Evolutionary conservation across 495 filamentous ascomycete species (phyloP).

Genomic region (Pyronema omphalodes): DNA sequence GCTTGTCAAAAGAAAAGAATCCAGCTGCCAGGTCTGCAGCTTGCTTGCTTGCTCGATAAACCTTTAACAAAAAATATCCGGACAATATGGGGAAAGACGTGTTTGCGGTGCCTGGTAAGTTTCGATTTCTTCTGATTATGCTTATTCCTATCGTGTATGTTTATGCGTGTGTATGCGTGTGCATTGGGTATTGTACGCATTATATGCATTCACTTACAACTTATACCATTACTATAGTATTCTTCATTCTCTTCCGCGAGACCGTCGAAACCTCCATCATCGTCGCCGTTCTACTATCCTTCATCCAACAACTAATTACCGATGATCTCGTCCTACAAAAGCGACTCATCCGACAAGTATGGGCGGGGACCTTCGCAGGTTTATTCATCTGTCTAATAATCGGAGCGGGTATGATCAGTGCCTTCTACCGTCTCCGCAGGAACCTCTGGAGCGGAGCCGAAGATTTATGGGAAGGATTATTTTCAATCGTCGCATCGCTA

Average conservation of each 20-base stretch:
- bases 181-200: no score
- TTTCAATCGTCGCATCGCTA: slow-evolving; percentile 40
- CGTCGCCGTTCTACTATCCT: slow-evolving; percentile 51
- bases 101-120: slow-evolving; percentile 30
- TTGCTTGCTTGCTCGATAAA: not conserved
- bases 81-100: slow-evolving; percentile 23
- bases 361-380: slow-evolving; percentile 38
- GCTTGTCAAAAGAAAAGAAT: no score
- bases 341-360: slow-evolving; percentile 25
- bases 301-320: slow-evolving; percentile 41
- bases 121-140: no score
- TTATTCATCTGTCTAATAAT: slow-evolving; percentile 39
- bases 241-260: slow-evolving; percentile 60
- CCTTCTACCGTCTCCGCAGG: slow-evolving; percentile 43
- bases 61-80: not conserved
- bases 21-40: no score
- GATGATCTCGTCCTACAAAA: slow-evolving; percentile 7
- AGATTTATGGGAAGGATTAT: slow-evolving; percentile 50
- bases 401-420: slow-evolving; percentile 45
- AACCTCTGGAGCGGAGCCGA: slow-evolving; percentile 40
- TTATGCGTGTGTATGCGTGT: no score
- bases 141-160: not conserved
- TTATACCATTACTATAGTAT: slow-evolving; percentile 32
- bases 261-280: slow-evolving; percentile 50
- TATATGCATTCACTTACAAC: slow-evolving; percentile 3